A percentile compares a stretch with the other conserved stretches of the same genome.
These are phyloP conservation scores for Mycosphaerelloides madeirae DNA, from an alignment of 2,329 filamentous ascomycete genomes.

Conservation along the genomic window DNA sequence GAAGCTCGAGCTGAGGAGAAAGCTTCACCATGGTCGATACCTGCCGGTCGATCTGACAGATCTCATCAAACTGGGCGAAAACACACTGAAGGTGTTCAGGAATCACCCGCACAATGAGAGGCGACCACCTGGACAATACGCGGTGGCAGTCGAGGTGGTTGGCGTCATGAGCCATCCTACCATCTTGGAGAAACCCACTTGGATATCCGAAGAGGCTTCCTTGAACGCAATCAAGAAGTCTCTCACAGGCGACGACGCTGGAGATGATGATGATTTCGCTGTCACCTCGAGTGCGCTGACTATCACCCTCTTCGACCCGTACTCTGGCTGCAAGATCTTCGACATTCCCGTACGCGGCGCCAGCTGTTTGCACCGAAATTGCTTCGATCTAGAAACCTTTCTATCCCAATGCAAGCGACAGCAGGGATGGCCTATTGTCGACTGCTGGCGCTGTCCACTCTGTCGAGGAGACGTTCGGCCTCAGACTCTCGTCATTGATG, in stretches of 20 bases:
- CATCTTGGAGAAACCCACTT: slow-evolving; percentile 35
- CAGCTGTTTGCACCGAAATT: slow-evolving; percentile 72
- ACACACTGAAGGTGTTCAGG: slow-evolving; percentile 54
- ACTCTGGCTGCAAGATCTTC: slow-evolving; percentile 51
- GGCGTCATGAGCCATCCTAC: slow-evolving; percentile 45
- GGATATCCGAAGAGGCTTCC: slow-evolving; percentile 45
- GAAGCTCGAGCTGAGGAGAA: slow-evolving; percentile 56
- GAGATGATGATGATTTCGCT: slow-evolving; percentile 54
- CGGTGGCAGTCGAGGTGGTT: slow-evolving; percentile 66
- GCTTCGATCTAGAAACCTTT: slow-evolving; percentile 84
- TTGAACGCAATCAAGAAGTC: slow-evolving; percentile 55
- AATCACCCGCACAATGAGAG: slow-evolving; percentile 38
- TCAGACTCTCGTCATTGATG: slow-evolving; percentile 63
- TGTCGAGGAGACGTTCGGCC: slow-evolving; percentile 76
- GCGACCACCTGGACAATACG: slow-evolving; percentile 44
- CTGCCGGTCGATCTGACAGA: slow-evolving; percentile 69
- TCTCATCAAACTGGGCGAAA: slow-evolving; percentile 55
- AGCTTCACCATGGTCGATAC: slow-evolving; percentile 69
- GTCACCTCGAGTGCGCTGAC: slow-evolving; percentile 38
- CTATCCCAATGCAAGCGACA: slow-evolving; percentile 58
- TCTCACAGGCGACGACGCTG: slow-evolving; percentile 29
- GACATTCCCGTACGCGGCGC: slow-evolving; percentile 65
- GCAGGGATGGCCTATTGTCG: slow-evolving; percentile 43
- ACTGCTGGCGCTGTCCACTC: slow-evolving; percentile 83
- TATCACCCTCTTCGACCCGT: slow-evolving; percentile 46